Base-by-base conservation (phyloP, 352 stramenopile genomes). In the Globisporangium alternatum region DNA sequence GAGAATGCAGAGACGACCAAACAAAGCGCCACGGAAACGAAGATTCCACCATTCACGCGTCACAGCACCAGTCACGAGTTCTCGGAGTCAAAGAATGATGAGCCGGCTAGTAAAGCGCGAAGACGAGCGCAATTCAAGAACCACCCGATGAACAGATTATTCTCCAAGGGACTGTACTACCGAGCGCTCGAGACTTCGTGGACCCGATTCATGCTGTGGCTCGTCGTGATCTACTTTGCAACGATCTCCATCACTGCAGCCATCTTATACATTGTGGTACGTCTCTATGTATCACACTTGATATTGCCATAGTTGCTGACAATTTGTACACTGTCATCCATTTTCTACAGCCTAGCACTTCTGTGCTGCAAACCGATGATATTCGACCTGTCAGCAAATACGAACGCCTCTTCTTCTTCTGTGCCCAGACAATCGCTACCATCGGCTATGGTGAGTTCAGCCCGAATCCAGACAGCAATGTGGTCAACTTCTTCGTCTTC, bases 401-500 rank as follows among this genome's bases (percentile, higher is more conserved):
- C 41, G 66, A 68, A n/a, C 65, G 70, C 9, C 55, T 86, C 2
- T 84, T 88, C 47, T 86, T 85, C 65, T 88, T 85, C 41, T 83
- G 75, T n/a, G 70, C 72, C 15, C 79, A 88, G 60, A 86, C 79
- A 9, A 73, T 88, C n/a, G 85, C 77, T 10, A 86, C 77, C 3
- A 75, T 88, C 54, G 79, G 79, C 2, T 88, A 85, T 35, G 77
- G 79, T 5, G 55, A 56, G 6, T 44, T 88, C 31, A 81, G 71
- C 49, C 79, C 79, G 8, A 73, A 80, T 31, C 73, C 72, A 21
- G 60, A 81, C 22, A 83, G 67, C 49, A 63, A 86, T 35, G 25
- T 74, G 10, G 74, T 84, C 43, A 88, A 88, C n/a, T 83, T 86
- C n/a, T 86, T 75, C 56, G 77, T 85, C 1, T 81, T 82, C 48